Evolutionary conservation across 2,329 filamentous ascomycete genomes (phyloP), one percentile per base, ranked within the genome.

Genomic region (Ceratocystis cacaofunesta): DNA sequence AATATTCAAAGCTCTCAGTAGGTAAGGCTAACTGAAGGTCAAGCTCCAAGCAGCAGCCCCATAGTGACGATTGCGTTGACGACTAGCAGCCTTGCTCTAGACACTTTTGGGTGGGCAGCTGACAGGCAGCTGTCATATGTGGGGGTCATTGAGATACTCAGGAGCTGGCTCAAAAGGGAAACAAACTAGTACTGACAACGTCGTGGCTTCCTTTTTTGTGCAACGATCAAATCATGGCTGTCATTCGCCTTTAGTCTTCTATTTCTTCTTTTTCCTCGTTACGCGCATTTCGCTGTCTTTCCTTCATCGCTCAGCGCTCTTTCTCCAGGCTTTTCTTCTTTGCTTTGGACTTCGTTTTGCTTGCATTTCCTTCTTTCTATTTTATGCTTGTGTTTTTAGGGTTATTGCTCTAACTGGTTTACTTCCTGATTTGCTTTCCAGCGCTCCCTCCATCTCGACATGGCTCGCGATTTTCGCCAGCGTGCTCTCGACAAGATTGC

Each of bases 401-500:
- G 28, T 22, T 58, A 30, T 28, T 52, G 28, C 36, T 17, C 17
- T 22, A 25, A 7, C 6, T 52, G 19, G 48, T 12, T 46, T 25
- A 19, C 30, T 17, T 22, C n/a, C 63, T 55, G 15, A 17, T 46
- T 32, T 52, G 28, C 41, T 52, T 19, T 41, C 25, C 7, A 1
- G 15, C 50, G 30, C 10, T 25, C 25, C 22, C 48, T 52, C 15
- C 25, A 25, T 0, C 48, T 15, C 50, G 61, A 64, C 67, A 82
- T 82, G 75, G 75, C 78, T 69, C 78, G 79, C 72, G 78, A 83
- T 70, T 80, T 87, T 68, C 83, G 85, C 72, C 82, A 81, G 69
- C 79, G 79, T 72, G 85, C 85, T 69, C 77, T 87, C 66, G 78
- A 86, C 74, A 86, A 84, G 76, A 85, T 87, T 69, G 85, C 85